These are phyloP conservation scores for Corchorus capsularis DNA, from an alignment of 345 rosid genomes.

Conservation along the genomic window DNA sequence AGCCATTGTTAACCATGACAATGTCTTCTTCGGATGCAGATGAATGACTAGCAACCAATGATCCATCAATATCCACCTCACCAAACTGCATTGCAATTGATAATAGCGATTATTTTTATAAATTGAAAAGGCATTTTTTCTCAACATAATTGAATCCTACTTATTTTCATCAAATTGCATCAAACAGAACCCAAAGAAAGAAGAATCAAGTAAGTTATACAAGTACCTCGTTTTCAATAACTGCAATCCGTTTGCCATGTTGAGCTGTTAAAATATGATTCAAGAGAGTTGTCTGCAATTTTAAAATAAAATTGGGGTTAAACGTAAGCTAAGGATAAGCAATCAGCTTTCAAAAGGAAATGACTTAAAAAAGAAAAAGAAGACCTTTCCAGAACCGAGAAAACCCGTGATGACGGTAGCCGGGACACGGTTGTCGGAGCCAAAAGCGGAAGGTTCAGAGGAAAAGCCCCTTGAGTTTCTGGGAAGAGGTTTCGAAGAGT, in stretches of 20 bases:
- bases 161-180: neutral
- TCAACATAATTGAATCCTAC: neutral
- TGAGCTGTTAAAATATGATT: constrained; percentile 73
- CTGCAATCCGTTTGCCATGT: constrained; percentile 80
- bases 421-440: constrained; percentile 50
- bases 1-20: constrained; percentile 72
- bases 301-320: neutral
- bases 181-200: neutral
- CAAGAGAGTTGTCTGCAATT: constrained; percentile 64
- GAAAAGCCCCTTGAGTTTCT: constrained; percentile 24
- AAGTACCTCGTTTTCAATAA: constrained; percentile 76
- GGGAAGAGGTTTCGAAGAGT: constrained; percentile 16
- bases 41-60: constrained; percentile 75
- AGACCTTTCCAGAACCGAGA: constrained; percentile 76
- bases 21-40: constrained; percentile 57
- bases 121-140: neutral
- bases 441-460: constrained; percentile 28
- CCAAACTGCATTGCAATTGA: constrained; percentile 49
- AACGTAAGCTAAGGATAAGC: neutral
- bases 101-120: neutral
- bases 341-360: neutral
- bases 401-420: constrained; percentile 80
- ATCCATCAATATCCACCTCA: constrained; percentile 72
- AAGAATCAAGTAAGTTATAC: neutral
- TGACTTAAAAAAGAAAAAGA: neutral